phyloP scores from a whole-genome alignment of 116 monocot genomes.

The Papilionanthe hybrid region DNA sequence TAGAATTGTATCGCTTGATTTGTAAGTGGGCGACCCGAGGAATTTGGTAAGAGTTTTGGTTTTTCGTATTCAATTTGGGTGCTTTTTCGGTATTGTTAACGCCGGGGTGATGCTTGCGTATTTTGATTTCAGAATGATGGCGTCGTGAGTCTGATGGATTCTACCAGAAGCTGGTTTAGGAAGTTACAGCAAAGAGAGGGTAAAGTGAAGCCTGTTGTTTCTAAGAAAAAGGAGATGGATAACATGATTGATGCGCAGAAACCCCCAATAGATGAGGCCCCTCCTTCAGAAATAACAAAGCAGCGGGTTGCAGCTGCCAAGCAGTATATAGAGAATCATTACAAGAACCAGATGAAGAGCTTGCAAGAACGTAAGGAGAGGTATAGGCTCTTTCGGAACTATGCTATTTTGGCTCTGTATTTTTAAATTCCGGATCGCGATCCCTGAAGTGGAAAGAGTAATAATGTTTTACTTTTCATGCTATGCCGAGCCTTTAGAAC shows the following conservation, averaged over 20 bases:
- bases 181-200: slow-evolving; percentile 63
- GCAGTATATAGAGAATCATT: slow-evolving; percentile 85
- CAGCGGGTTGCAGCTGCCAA: slow-evolving; percentile 88
- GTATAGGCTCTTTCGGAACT: slow-evolving; percentile 17
- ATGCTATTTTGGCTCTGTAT: not conserved
- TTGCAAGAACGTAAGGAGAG: slow-evolving; percentile 83
- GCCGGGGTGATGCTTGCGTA: not conserved
- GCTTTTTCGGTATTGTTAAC: not conserved
- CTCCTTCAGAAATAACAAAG: slow-evolving; percentile 60
- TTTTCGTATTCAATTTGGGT: not conserved
- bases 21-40: not conserved
- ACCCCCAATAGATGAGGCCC: slow-evolving; percentile 52
- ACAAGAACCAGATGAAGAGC: slow-evolving; percentile 73
- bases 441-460: not conserved
- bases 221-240: slow-evolving; percentile 42
- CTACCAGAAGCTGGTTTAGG: slow-evolving; percentile 71
- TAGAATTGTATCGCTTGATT: not conserved
- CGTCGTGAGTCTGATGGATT: slow-evolving; percentile 56
- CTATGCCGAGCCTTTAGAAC: not conserved
- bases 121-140: slow-evolving; percentile 14
- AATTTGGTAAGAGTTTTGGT: not conserved
- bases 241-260: slow-evolving; percentile 26
- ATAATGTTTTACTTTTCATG: not conserved
- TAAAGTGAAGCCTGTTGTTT: slow-evolving; percentile 10
- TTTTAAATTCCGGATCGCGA: not conserved